These are phyloP conservation scores for Camelina neglecta DNA, from an alignment of 345 rosid species.

Conservation along the genomic window DNA sequence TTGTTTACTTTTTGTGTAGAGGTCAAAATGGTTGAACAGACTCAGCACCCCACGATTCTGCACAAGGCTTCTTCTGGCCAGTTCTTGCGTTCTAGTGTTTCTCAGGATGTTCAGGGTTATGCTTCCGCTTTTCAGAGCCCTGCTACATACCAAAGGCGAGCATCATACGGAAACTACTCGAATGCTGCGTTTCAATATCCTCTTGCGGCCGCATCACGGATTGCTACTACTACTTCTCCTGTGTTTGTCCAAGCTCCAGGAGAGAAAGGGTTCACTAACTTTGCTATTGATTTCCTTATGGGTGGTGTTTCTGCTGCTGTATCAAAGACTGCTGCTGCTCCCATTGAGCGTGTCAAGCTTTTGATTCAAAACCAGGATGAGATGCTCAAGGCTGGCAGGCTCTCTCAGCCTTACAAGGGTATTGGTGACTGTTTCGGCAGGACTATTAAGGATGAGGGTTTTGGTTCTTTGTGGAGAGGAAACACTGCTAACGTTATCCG, in stretches of 20 bases:
- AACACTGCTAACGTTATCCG: slow-evolving; percentile 91
- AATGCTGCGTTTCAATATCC: slow-evolving; percentile 66
- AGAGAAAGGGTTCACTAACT: slow-evolving; percentile 68
- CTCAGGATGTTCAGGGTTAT: slow-evolving; percentile 54
- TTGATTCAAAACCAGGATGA: slow-evolving; percentile 91
- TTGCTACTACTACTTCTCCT: slow-evolving; percentile 49
- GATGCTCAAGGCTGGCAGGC: slow-evolving; percentile 83
- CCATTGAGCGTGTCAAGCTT: slow-evolving; percentile 90
- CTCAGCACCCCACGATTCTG: slow-evolving; percentile 65
- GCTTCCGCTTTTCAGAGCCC: slow-evolving; percentile 52
- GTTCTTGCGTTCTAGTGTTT: slow-evolving; percentile 50
- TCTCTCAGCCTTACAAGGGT: slow-evolving; percentile 88
- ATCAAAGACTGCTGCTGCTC: slow-evolving; percentile 89
- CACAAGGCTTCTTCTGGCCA: slow-evolving; percentile 77
- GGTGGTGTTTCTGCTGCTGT: slow-evolving; percentile 93
- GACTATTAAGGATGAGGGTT: slow-evolving; percentile 71
- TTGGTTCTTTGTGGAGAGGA: slow-evolving; percentile 78
- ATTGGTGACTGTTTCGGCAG: slow-evolving; percentile 82
- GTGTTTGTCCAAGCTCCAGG: slow-evolving; percentile 67
- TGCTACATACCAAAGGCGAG: slow-evolving; percentile 57
- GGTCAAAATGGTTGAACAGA: slow-evolving; percentile 75
- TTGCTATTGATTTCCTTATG: slow-evolving; percentile 80
- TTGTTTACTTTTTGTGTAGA: slow-evolving; percentile 43
- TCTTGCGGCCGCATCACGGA: slow-evolving; percentile 2
- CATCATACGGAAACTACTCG: slow-evolving; percentile 62